phyloP scores from a whole-genome alignment of 2,329 filamentous ascomycete species.

The Seiridium cupressi region DNA sequence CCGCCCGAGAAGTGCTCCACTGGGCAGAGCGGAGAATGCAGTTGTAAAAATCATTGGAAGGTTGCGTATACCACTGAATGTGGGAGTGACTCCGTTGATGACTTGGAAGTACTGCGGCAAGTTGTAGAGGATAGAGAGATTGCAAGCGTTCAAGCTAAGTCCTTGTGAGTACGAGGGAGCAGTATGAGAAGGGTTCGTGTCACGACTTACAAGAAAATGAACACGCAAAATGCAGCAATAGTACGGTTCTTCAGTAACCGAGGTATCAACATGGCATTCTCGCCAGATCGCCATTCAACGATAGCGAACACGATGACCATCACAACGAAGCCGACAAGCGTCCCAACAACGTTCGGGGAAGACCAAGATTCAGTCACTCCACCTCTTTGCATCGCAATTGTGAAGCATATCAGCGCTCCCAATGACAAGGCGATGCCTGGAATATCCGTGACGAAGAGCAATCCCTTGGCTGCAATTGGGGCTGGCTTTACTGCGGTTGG shows the following conservation, averaged over 20 bases:
- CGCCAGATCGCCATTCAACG: slow-evolving; percentile 30
- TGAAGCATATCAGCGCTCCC: slow-evolving; percentile 26
- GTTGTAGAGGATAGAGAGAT: too few relatives aligned
- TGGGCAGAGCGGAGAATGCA: slow-evolving; percentile 36
- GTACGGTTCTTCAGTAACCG: slow-evolving; percentile 38
- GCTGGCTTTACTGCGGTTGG: slow-evolving; percentile 14
- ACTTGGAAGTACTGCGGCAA: not conserved
- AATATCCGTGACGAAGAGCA: slow-evolving; percentile 27
- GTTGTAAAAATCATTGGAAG: slow-evolving; percentile 39
- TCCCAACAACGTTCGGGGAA: slow-evolving; percentile 38
- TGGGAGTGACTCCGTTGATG: slow-evolving; percentile 16
- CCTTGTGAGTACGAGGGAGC: not conserved
- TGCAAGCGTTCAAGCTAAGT: too few relatives aligned
- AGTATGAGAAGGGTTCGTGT: slow-evolving; percentile 17
- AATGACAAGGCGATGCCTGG: slow-evolving; percentile 24
- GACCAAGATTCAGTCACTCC: slow-evolving; percentile 38
- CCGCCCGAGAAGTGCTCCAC: slow-evolving; percentile 32
- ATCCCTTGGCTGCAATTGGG: slow-evolving; percentile 15
- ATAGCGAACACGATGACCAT: slow-evolving; percentile 39
- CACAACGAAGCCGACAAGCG: slow-evolving; percentile 37
- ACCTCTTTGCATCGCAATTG: slow-evolving; percentile 32
- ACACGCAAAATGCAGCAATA: slow-evolving; percentile 31
- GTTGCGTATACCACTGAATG: slow-evolving; percentile 39
- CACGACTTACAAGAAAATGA: slow-evolving; percentile 30
- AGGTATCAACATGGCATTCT: slow-evolving; percentile 38